These are phyloP conservation scores for Adansonia digitata DNA, from an alignment of 345 rosid species.

Conservation along the genomic window DNA sequence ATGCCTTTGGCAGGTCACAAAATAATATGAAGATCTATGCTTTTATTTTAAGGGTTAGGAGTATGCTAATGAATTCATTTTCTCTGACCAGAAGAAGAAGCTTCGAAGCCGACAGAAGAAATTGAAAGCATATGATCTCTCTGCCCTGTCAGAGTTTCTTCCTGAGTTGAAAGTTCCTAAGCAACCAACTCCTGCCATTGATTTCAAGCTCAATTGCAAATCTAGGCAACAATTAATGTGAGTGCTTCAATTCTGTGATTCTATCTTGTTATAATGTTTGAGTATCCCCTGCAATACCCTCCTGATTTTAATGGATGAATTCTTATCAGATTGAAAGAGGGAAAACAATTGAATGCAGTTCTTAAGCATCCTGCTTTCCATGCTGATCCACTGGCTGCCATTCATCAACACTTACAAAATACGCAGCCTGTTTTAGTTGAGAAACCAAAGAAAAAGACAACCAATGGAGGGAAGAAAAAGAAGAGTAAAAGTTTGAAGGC, in stretches of 20 bases:
- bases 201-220: conserved; percentile 68
- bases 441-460: conserved; percentile 50
- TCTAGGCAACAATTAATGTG: conserved; percentile 62
- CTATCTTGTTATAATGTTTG: not conserved
- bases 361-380: conserved; percentile 64
- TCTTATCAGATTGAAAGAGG: conserved; percentile 56
- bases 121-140: conserved; percentile 65
- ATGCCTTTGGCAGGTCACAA: not conserved
- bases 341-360: conserved; percentile 53
- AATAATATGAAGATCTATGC: not conserved
- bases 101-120: conserved; percentile 55
- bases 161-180: conserved; percentile 50
- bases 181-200: conserved; percentile 30
- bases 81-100: conserved; percentile 45
- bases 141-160: conserved; percentile 69
- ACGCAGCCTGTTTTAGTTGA: conserved; percentile 57
- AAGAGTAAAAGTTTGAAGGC: conserved; percentile 36
- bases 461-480: conserved; percentile 48
- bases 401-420: conserved; percentile 40
- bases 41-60: not conserved
- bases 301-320: not conserved
- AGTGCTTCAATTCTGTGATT: conserved; percentile 13
- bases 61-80: not conserved
- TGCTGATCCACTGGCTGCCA: conserved; percentile 67
- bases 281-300: not conserved